A percentile compares a stretch with the other conserved stretches of the same genome.
Evolutionary conservation across 805 yeast species (phyloP).

Genomic region (Kurtzmaniella cleridarum): DNA sequence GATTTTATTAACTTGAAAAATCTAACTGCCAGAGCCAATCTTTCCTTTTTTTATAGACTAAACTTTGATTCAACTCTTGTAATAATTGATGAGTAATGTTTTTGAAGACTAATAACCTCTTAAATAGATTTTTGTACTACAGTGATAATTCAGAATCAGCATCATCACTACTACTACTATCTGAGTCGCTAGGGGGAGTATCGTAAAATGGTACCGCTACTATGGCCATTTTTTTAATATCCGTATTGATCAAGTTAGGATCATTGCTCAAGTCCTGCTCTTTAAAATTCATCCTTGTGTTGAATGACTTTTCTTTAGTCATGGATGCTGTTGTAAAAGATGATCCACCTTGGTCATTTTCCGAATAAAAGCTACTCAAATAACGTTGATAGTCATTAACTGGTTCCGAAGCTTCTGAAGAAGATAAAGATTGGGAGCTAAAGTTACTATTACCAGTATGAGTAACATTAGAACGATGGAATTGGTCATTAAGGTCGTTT

Average conservation of each 20-base stretch:
- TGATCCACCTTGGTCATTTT: slow-evolving; percentile 8
- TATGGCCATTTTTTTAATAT: slow-evolving; percentile 14
- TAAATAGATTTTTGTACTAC: no score
- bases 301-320: background rate
- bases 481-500: background rate
- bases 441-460: background rate
- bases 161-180: slow-evolving; percentile 13
- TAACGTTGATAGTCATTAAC: slow-evolving; percentile 16
- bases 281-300: slow-evolving; percentile 3
- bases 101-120: no score
- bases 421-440: slow-evolving; percentile 3
- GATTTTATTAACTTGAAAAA: no score
- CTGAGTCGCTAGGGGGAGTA: slow-evolving; percentile 35
- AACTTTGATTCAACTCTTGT: no score
- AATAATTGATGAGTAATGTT: no score
- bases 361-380: slow-evolving; percentile 11
- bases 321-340: slow-evolving; percentile 14
- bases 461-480: background rate
- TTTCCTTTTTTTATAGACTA: no score
- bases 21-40: no score
- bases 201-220: slow-evolving; percentile 35
- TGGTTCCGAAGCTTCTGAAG: slow-evolving; percentile 2
- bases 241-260: slow-evolving; percentile 4
- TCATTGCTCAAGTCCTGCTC: slow-evolving; percentile 4
- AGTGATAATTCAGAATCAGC: background rate